phyloP scores from a whole-genome alignment of 2,329 filamentous ascomycete genomes.

The Aspergillus sp. region DNA sequence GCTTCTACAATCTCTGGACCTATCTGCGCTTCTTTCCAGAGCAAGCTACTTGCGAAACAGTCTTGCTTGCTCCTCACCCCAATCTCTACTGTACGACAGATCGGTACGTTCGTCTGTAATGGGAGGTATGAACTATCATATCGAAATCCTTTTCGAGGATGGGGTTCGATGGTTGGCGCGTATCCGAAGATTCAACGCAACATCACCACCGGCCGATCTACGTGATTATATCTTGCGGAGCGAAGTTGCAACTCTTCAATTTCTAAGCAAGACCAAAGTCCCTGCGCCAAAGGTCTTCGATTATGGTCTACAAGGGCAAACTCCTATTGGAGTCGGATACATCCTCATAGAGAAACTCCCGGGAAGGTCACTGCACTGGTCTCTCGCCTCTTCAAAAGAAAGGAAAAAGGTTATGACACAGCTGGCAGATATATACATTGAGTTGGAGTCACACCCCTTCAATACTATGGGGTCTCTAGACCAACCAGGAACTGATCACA shows the following conservation, averaged over 20 bases:
- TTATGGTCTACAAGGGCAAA: constrained; percentile 31
- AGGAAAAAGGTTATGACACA: constrained; percentile 36
- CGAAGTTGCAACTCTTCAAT: constrained; percentile 43
- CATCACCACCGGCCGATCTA: constrained; percentile 34
- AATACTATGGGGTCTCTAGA: constrained; percentile 36
- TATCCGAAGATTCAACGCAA: constrained; percentile 41
- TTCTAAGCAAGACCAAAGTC: constrained; percentile 35
- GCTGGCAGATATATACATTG: constrained; percentile 39
- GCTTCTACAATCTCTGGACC: constrained; percentile 37
- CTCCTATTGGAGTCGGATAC: constrained; percentile 39
- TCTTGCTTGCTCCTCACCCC: constrained; percentile 33
- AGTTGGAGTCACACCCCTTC: constrained; percentile 39
- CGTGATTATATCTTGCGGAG: constrained; percentile 34
- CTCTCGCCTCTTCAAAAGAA: constrained; percentile 30
- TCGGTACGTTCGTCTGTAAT: constrained; percentile 37
- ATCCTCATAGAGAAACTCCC: constrained; percentile 45
- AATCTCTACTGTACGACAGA: constrained; percentile 36
- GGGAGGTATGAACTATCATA: constrained; percentile 47
- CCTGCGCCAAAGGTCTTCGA: constrained; percentile 40
- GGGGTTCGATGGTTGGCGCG: constrained; percentile 44
- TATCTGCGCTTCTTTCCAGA: constrained; percentile 33
- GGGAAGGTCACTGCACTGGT: constrained; percentile 38
- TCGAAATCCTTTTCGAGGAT: constrained; percentile 44
- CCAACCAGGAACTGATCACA: constrained; percentile 19
- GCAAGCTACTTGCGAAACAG: constrained; percentile 37